Conservation (phyloP, 768 basidiomycete genomes). For the Xerocomus brunneocitrinus region DNA sequence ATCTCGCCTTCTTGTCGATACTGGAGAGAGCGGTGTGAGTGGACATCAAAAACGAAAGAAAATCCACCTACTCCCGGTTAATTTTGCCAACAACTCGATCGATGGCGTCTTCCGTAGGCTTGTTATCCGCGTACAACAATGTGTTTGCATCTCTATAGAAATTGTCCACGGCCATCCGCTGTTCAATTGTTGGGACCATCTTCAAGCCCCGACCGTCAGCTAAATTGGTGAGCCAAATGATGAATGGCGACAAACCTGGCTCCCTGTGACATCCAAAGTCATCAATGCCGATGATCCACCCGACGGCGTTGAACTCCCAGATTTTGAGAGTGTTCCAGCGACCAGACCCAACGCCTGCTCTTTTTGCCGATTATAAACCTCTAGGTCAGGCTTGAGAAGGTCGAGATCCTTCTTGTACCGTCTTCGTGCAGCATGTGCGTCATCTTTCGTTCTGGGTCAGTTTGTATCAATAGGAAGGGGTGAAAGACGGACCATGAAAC, state of each 20-base stretch:
- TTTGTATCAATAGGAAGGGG: not conserved
- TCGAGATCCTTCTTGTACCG: conserved; percentile 92
- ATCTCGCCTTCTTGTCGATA: conserved; percentile 85
- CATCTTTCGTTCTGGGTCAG: conserved; percentile 50
- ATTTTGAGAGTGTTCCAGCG: conserved; percentile 57
- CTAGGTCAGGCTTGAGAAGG: conserved; percentile 81
- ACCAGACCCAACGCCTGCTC: conserved; percentile 74
- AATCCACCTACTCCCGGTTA: conserved; percentile 76
- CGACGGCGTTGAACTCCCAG: conserved; percentile 30
- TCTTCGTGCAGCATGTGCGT: conserved; percentile 81
- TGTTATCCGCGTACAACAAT: conserved; percentile 90
- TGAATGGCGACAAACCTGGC: conserved; percentile 31
- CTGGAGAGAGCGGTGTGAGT: conserved; percentile 35
- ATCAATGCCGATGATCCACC: conserved; percentile 37
- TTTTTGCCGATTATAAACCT: conserved; percentile 85
- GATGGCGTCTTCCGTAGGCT: conserved; percentile 92
- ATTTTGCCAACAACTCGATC: conserved; percentile 89
- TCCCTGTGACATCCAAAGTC: conserved; percentile 49
- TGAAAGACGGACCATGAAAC: conserved; percentile 70
- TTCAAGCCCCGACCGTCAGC: conserved; percentile 23
- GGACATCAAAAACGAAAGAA: not conserved
- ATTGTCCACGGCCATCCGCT: conserved; percentile 68
- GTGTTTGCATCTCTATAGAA: conserved; percentile 93
- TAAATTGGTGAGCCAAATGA: not conserved
- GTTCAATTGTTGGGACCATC: conserved; percentile 53